Conservation (phyloP, 805 yeast species). For the Saturnispora halmiae region DNA sequence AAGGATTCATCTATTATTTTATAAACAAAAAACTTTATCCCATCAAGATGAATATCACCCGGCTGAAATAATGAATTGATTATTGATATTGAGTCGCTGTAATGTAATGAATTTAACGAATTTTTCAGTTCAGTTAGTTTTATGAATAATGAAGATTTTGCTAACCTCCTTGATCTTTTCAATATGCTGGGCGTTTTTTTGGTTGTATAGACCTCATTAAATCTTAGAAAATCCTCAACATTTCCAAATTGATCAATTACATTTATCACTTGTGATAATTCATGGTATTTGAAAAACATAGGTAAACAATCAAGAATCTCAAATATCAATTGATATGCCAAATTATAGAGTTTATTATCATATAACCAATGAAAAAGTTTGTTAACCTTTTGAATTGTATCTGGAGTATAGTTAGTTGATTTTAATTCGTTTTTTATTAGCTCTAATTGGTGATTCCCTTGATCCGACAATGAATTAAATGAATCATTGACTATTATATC, state of each 20-base stretch:
- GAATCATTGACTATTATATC: slow-evolving; percentile 15
- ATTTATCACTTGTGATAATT: slow-evolving; percentile 11
- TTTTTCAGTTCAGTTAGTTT: slow-evolving; percentile 4
- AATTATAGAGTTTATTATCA: slow-evolving; percentile 14
- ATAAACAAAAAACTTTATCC: not conserved
- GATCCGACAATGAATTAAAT: slow-evolving; percentile 7
- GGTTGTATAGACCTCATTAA: slow-evolving; percentile 15
- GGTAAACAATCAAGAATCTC: slow-evolving; percentile 3
- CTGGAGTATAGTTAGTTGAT: slow-evolving; percentile 10
- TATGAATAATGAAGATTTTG: not conserved
- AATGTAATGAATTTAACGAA: not conserved
- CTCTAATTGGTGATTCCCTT: slow-evolving; percentile 10
- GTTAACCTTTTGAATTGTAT: slow-evolving; percentile 10
- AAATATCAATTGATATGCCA: slow-evolving; percentile 12
- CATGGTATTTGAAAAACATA: slow-evolving; percentile 15
- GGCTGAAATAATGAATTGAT: not conserved
- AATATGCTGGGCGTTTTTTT: slow-evolving; percentile 10
- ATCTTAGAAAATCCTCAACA: slow-evolving; percentile 13
- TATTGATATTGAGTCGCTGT: not conserved
- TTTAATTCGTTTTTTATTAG: slow-evolving; percentile 5
- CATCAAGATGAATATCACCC: not conserved
- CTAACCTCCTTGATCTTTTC: slow-evolving; percentile 9
- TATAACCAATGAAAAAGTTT: slow-evolving; percentile 20
- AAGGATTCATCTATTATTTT: not conserved
- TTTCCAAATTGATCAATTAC: slow-evolving; percentile 22